Evolutionary conservation across 345 rosid species (phyloP).

Genomic region (Murraya paniculata): DNA sequence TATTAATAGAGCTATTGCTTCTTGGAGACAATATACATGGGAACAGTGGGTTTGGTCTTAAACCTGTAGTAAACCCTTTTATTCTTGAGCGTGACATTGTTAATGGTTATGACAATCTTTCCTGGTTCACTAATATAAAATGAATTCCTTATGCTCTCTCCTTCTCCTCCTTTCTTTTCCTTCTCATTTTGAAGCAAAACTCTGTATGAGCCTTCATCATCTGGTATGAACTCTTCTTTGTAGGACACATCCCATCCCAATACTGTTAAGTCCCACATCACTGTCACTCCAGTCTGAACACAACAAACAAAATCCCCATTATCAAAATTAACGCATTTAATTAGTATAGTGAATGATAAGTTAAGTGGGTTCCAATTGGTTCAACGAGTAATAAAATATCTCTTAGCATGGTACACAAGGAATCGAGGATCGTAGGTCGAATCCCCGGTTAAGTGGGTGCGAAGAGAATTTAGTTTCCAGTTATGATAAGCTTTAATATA

Average conservation of each 20-base stretch:
- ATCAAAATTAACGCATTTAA: neutral
- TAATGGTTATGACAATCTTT: conserved; percentile 42
- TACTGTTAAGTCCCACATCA: conserved; percentile 49
- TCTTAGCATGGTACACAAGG: no score
- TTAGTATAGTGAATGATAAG: neutral
- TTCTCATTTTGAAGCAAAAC: conserved; percentile 34
- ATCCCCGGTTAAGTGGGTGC: no score
- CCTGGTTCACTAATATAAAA: conserved; percentile 59
- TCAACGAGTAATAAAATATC: no score
- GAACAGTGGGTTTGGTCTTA: conserved; percentile 43
- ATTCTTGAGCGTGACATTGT: conserved; percentile 36
- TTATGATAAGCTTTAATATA: no score
- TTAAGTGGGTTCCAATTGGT: neutral
- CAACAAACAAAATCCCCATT: neutral
- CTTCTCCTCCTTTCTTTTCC: conserved; percentile 31
- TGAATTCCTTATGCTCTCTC: conserved; percentile 41
- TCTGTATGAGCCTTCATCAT: conserved; percentile 59
- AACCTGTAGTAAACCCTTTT: conserved; percentile 48
- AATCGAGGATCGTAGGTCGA: no score
- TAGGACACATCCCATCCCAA: conserved; percentile 51
- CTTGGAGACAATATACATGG: conserved; percentile 23
- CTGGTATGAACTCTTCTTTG: conserved; percentile 61
- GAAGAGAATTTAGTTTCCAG: no score
- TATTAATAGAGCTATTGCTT: neutral
- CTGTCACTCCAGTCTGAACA: conserved; percentile 43